Evolutionary conservation across 2,329 filamentous ascomycete species (phyloP), one percentile per base, ranked within the genome.

Genomic region (Pestalotiopsis sp.): DNA sequence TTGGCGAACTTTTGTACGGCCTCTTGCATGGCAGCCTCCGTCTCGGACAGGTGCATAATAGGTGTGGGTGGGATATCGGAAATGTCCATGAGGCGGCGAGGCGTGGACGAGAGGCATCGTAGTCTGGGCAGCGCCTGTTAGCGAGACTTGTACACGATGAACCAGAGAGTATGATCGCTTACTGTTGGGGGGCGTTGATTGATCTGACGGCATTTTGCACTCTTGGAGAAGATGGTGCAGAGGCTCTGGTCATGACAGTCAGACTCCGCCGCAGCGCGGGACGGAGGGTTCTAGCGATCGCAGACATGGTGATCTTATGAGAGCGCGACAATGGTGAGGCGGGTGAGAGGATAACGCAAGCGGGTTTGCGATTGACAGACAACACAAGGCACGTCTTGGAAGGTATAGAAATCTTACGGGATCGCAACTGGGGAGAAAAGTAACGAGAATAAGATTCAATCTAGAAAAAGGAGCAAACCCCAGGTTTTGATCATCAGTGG

Each of bases 21-120:
- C 68, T 99, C 95, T 71, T 91, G 89, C 93, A 99, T 97, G 77
- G 96, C 89, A 14, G 88, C 78, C 83, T 99, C 96, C 69, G 93
- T 91, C 82, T 99, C 96, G 74, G 94, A 97, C 72, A 97, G 86
- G 81, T 97, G 94, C 58, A 92, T 92, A 82, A 99, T 97, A 66
- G 96, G 96, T 5, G 95, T 98, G 1, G 96, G 95, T 0, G 92
- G 91, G 72, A 98, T 87, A 62, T 93, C 90, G 70, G 91, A 87
- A 76, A 97, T 90, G 81, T 96, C 87, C 69, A 84, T 84, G 73
- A 84, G 86, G 74, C 86, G 86, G 71, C 83, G 79, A 59, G 85
- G 73, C 0, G 91, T 92, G 63, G 86, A 86, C 49, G 90, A 92
- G 69, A 94, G 86, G 23, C 85, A 77, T 73, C 90, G 87, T 69